Conservation (phyloP, 768 basidiomycete species). For the Panaeolus papilionaceus region DNA sequence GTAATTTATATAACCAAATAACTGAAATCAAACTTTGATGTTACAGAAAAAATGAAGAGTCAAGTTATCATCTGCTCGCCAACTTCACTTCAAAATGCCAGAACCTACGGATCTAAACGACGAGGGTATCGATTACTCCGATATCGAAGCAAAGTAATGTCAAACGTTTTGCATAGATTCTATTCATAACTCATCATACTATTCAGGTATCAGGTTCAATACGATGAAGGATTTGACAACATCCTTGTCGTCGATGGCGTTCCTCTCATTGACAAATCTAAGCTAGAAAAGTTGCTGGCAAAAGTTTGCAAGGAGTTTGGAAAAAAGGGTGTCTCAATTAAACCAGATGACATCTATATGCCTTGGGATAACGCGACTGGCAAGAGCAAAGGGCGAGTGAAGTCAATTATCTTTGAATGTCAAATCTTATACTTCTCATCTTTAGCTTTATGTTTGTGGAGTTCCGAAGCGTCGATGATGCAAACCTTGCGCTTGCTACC, state of each 20-base stretch:
- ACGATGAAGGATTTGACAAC: constrained; percentile 89
- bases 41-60: constrained; percentile 28
- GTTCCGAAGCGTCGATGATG: constrained; percentile 72
- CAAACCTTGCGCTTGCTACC: constrained; percentile 65
- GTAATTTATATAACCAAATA: constrained; percentile 14
- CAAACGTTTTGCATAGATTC: neutral
- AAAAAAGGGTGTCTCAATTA: constrained; percentile 79
- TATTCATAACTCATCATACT: constrained; percentile 15
- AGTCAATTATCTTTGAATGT: neutral
- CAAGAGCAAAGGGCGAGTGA: constrained; percentile 89
- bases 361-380: constrained; percentile 86
- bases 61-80: constrained; percentile 19
- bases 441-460: constrained; percentile 85
- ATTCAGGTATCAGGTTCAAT: constrained; percentile 81
- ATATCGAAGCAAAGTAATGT: constrained; percentile 85
- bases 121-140: constrained; percentile 84
- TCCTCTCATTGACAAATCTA: constrained; percentile 87
- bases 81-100: constrained; percentile 47
- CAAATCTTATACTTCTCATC: constrained; percentile 17
- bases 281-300: constrained; percentile 80
- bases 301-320: constrained; percentile 87
- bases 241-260: constrained; percentile 92
- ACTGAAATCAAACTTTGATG: neutral
- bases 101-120: constrained; percentile 48
- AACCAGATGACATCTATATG: constrained; percentile 79